Conservation (phyloP, 2,329 filamentous ascomycete genomes). For the Daldinia eschscholtzii region DNA sequence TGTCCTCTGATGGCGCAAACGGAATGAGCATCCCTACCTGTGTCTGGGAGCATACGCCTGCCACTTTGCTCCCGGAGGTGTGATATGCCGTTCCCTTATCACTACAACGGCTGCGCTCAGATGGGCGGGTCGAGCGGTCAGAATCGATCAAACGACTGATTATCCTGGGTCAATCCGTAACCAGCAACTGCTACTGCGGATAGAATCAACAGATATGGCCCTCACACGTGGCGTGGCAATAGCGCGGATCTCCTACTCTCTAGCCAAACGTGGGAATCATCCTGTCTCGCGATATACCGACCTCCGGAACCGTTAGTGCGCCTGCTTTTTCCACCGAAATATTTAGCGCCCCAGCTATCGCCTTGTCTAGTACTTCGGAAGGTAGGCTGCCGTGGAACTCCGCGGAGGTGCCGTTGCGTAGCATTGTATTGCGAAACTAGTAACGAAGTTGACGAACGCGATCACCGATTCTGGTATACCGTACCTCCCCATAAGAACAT, state of each 20-base stretch:
- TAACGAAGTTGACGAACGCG: conserved; percentile 67
- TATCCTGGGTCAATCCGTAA: conserved; percentile 80
- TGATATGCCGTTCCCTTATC: conserved; percentile 58
- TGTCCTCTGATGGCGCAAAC: neutral
- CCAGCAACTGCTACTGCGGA: conserved; percentile 74
- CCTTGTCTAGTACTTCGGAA: conserved; percentile 70
- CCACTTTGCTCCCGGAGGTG: neutral
- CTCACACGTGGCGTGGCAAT: conserved; percentile 64
- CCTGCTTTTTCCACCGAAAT: conserved; percentile 69
- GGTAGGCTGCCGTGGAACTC: conserved; percentile 66
- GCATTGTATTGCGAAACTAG: conserved; percentile 72
- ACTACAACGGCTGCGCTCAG: conserved; percentile 72
- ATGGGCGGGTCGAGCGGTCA: conserved; percentile 67
- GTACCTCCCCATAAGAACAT: conserved; percentile 71
- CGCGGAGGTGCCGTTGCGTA: conserved; percentile 64
- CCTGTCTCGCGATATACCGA: conserved; percentile 65
- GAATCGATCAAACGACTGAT: conserved; percentile 65
- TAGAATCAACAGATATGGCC: conserved; percentile 69
- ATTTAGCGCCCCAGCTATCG: conserved; percentile 72
- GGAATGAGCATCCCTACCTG: neutral
- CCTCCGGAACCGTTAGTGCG: conserved; percentile 77
- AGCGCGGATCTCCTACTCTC: conserved; percentile 73
- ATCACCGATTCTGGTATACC: conserved; percentile 69
- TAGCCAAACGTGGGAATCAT: conserved; percentile 73
- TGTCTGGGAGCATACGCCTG: neutral